Conservation (phyloP, 345 rosid genomes). For the Cardamine resedifolia region DNA sequence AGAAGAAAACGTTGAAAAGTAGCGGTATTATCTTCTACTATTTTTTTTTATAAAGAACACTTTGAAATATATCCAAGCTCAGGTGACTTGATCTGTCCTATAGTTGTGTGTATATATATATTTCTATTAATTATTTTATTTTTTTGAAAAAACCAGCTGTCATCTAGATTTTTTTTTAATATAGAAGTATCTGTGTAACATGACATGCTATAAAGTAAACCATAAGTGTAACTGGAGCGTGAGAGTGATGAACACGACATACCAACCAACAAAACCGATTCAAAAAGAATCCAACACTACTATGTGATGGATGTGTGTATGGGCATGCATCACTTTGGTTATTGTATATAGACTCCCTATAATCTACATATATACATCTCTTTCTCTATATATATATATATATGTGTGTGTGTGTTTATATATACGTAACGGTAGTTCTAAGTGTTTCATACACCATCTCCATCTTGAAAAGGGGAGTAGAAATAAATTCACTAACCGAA, state of each 20-base stretch:
- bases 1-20: slow-evolving; percentile 7
- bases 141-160: not conserved
- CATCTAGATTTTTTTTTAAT: slow-evolving; percentile 1
- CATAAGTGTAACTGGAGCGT: slow-evolving; percentile 17
- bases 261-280: slow-evolving; percentile 21
- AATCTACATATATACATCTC: not conserved
- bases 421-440: slow-evolving; percentile 24
- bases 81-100: no score
- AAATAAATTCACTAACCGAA: not conserved
- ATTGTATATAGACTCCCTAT: not conserved
- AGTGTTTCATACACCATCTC: slow-evolving; percentile 14
- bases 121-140: not conserved
- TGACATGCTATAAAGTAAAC: slow-evolving; percentile 26
- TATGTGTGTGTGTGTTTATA: slow-evolving; percentile 1
- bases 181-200: slow-evolving; percentile 12
- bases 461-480: not conserved
- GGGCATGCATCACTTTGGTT: slow-evolving; percentile 1
- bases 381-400: no score
- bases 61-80: not conserved
- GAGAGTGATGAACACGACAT: slow-evolving; percentile 34
- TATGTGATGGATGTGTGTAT: slow-evolving; percentile 13
- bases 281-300: slow-evolving; percentile 7
- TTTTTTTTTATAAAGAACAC: not conserved
- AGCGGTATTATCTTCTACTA: not conserved
- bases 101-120: no score